Evolutionary conservation across 257 asterid genomes (phyloP).

Genomic region (Verbena officinalis): DNA sequence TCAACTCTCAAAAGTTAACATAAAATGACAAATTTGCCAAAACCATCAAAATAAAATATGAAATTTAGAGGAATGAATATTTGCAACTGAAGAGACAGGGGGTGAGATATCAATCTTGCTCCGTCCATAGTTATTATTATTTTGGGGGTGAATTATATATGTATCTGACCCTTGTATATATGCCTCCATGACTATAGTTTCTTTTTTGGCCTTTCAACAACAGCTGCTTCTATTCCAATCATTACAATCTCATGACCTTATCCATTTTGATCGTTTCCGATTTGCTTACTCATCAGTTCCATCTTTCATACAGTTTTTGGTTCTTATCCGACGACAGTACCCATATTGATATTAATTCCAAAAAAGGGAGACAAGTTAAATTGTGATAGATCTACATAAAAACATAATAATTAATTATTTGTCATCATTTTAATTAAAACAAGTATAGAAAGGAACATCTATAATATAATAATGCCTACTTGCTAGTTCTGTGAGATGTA

Average conservation of each 20-base stretch:
- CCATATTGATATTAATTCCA: too few relatives aligned
- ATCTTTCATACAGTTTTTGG: too few relatives aligned
- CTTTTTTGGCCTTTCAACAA: background rate
- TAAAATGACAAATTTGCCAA: too few relatives aligned
- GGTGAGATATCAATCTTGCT: too few relatives aligned
- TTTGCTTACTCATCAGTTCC: background rate
- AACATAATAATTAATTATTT: background rate
- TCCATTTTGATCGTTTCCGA: background rate
- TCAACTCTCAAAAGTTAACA: too few relatives aligned
- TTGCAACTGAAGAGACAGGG: too few relatives aligned
- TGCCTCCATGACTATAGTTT: background rate
- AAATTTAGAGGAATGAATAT: too few relatives aligned
- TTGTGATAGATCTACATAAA: background rate
- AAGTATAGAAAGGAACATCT: background rate
- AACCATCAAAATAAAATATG: too few relatives aligned
- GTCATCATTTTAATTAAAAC: background rate
- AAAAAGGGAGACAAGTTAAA: background rate
- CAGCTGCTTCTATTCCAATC: background rate
- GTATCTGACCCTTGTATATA: background rate
- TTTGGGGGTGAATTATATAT: too few relatives aligned
- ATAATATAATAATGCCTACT: background rate
- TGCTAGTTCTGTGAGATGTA: too few relatives aligned
- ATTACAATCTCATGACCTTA: background rate
- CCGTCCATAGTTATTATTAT: too few relatives aligned
- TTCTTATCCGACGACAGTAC: too few relatives aligned